phyloP scores from a whole-genome alignment of 805 yeast species.

The Tetrapisispora iriomotensis region DNA sequence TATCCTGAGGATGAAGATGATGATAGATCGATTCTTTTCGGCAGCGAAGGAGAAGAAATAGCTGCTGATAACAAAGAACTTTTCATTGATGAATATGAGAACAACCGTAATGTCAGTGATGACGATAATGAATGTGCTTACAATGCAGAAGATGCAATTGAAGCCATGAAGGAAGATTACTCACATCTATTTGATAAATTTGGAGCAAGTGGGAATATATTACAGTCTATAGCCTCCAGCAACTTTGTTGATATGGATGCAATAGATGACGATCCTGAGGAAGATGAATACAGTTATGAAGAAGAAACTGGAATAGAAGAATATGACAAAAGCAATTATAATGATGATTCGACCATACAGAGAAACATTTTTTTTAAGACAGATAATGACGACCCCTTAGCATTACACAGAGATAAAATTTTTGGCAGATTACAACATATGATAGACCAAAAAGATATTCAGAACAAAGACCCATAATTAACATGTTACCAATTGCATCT shows the following conservation, averaged over 20 bases:
- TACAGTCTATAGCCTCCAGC: constrained; percentile 14
- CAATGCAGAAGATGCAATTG: neutral
- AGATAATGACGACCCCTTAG: constrained; percentile 51
- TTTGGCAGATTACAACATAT: constrained; percentile 47
- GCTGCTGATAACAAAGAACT: constrained; percentile 28
- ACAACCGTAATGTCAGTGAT: neutral
- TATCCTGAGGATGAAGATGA: constrained; percentile 92
- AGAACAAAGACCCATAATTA: neutral
- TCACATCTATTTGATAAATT: constrained; percentile 18
- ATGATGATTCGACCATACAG: constrained; percentile 32
- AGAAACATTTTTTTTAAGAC: constrained; percentile 47
- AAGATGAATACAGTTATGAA: constrained; percentile 24
- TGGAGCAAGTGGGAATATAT: constrained; percentile 15
- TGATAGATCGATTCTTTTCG: constrained; percentile 32
- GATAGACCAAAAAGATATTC: constrained; percentile 33
- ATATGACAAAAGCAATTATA: constrained; percentile 42
- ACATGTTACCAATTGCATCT: no score
- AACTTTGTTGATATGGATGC: constrained; percentile 30
- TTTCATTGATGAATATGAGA: neutral
- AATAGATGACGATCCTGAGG: constrained; percentile 60
- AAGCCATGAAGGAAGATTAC: constrained; percentile 6
- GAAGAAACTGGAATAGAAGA: constrained; percentile 25
- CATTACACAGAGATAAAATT: constrained; percentile 53
- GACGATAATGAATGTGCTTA: constrained; percentile 3
- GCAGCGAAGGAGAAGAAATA: constrained; percentile 30